phyloP scores from a whole-genome alignment of 805 yeast genomes.

The Cyberlindnera lachancei region DNA sequence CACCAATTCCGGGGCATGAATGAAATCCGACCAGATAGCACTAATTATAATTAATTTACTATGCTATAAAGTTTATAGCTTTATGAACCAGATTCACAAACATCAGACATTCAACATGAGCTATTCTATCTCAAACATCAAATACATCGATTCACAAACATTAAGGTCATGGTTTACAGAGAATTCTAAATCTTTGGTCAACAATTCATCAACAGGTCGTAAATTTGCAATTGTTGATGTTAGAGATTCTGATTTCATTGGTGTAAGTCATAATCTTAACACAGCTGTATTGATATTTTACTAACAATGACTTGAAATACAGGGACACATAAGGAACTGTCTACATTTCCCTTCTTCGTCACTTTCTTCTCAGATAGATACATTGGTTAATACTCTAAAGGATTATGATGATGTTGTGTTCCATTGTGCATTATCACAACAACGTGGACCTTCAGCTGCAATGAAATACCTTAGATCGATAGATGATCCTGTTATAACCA shows the following conservation, averaged over 20 bases:
- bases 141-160: slow-evolving; percentile 37
- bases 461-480: slow-evolving; percentile 40
- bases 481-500: slow-evolving; percentile 19
- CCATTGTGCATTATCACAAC: slow-evolving; percentile 89
- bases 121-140: slow-evolving; percentile 30
- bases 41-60: background rate
- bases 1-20: no score
- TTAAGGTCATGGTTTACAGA: slow-evolving; percentile 39
- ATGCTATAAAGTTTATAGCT: background rate
- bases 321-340: slow-evolving; percentile 55
- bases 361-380: slow-evolving; percentile 30
- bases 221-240: slow-evolving; percentile 67
- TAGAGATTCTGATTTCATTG: slow-evolving; percentile 73
- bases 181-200: no score
- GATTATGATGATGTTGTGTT: slow-evolving; percentile 55
- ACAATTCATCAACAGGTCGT: slow-evolving; percentile 31
- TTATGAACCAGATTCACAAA: no score
- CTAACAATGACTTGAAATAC: slow-evolving; percentile 15
- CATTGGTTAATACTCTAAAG: slow-evolving; percentile 7
- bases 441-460: slow-evolving; percentile 86
- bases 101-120: slow-evolving; percentile 6
- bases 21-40: background rate
- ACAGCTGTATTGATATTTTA: background rate
- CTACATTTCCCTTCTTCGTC: slow-evolving; percentile 45
- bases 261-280: slow-evolving; percentile 36